A percentile compares a stretch with the other conserved stretches of the same genome.
phyloP scores from a whole-genome alignment of 2,329 filamentous ascomycete genomes.

The Aspergillus neoniger region DNA sequence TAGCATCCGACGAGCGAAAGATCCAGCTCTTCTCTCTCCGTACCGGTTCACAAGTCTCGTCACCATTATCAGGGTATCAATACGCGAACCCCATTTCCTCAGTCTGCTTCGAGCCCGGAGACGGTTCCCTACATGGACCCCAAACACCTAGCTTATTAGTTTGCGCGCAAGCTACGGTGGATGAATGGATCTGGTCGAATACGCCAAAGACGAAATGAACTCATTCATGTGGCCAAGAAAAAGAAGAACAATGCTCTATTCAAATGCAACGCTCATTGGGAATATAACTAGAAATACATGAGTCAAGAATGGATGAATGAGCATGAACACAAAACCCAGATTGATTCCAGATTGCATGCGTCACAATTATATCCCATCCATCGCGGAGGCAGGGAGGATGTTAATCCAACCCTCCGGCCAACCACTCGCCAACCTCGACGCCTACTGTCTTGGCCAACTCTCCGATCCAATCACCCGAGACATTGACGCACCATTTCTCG shows the following conservation, averaged over 20 bases:
- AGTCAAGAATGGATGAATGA: background rate
- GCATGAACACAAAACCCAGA: background rate
- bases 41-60: slow-evolving; percentile 36
- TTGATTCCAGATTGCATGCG: background rate
- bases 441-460: slow-evolving; percentile 48
- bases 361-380: too few species aligned
- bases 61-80: slow-evolving; percentile 28
- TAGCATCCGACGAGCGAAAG: slow-evolving; percentile 36
- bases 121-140: slow-evolving; percentile 25
- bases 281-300: slow-evolving; percentile 4
- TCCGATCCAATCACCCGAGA: slow-evolving; percentile 50
- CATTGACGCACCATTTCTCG: slow-evolving; percentile 53
- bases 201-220: background rate
- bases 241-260: background rate
- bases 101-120: slow-evolving; percentile 38
- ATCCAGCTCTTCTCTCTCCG: slow-evolving; percentile 43
- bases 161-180: slow-evolving; percentile 32
- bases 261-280: slow-evolving; percentile 2
- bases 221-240: background rate
- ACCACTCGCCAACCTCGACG: slow-evolving; percentile 49
- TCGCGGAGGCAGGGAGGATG: too few species aligned
- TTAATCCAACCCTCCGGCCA: slow-evolving; percentile 42
- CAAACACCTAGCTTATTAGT: slow-evolving; percentile 40
- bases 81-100: slow-evolving; percentile 31
- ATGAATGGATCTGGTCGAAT: slow-evolving; percentile 43